These are phyloP conservation scores for Apiospora hydei DNA, from an alignment of 2,329 filamentous ascomycete genomes.

Conservation along the genomic window DNA sequence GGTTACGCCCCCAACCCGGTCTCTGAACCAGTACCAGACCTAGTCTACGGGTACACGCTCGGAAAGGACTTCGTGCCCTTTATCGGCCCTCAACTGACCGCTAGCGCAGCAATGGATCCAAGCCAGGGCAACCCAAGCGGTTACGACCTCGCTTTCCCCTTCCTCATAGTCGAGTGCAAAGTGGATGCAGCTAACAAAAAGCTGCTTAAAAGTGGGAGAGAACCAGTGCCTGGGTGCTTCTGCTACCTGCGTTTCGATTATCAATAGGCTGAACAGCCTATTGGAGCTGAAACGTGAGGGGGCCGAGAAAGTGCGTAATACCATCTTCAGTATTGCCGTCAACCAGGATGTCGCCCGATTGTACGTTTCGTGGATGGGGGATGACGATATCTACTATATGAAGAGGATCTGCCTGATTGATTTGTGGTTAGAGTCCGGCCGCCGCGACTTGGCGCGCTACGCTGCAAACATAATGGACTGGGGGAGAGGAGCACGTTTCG, in stretches of 20 bases:
- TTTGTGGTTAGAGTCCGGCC: not conserved
- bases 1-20: not conserved
- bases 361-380: not conserved
- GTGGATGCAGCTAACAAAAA: not conserved
- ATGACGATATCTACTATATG: not conserved
- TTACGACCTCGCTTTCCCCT: not conserved
- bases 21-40: not conserved
- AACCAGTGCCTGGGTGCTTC: not conserved
- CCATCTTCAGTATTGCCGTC: not conserved
- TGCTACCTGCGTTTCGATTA: not conserved
- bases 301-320: not conserved
- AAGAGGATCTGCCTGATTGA: not conserved
- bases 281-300: not conserved
- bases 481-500: not conserved
- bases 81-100: not conserved
- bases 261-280: not conserved
- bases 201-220: not conserved
- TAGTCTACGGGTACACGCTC: not conserved
- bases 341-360: not conserved
- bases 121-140: rapidly evolving
- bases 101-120: not conserved
- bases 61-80: rapidly evolving
- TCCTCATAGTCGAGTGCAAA: not conserved
- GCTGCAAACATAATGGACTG: not conserved
- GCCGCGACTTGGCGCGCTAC: not conserved